phyloP scores from a whole-genome alignment of 2,329 filamentous ascomycete genomes.

The Diatrype stigma region DNA sequence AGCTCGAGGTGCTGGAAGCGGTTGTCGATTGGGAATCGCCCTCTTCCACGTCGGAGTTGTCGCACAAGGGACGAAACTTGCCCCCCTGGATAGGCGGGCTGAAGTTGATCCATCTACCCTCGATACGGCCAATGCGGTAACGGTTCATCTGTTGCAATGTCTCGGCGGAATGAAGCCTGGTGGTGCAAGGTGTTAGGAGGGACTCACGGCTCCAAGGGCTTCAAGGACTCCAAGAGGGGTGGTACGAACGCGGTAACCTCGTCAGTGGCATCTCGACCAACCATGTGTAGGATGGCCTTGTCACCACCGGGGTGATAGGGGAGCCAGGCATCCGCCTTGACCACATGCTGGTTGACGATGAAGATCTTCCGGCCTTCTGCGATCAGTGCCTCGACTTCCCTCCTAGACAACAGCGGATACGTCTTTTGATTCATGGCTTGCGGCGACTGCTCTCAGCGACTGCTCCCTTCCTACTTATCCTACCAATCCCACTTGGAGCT shows the following conservation, averaged over 20 bases:
- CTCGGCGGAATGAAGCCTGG: slow-evolving; percentile 76
- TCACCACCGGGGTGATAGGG: slow-evolving; percentile 89
- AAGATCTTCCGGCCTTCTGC: slow-evolving; percentile 75
- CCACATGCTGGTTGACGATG: slow-evolving; percentile 73
- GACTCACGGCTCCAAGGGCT: slow-evolving; percentile 4
- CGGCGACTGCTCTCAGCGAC: not conserved
- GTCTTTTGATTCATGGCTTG: slow-evolving; percentile 32
- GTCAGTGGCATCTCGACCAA: slow-evolving; percentile 89
- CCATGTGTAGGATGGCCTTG: slow-evolving; percentile 88
- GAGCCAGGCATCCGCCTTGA: slow-evolving; percentile 87
- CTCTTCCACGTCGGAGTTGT: slow-evolving; percentile 34
- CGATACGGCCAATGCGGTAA: slow-evolving; percentile 78
- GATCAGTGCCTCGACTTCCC: slow-evolving; percentile 76
- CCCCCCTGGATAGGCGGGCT: slow-evolving; percentile 89
- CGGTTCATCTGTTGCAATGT: slow-evolving; percentile 71
- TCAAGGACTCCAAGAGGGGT: slow-evolving; percentile 8
- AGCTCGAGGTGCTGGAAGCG: slow-evolving; percentile 49
- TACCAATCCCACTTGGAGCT: too few relatives aligned
- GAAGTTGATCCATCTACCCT: slow-evolving; percentile 84
- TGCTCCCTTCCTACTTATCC: not conserved
- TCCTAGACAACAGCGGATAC: slow-evolving; percentile 48
- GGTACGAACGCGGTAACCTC: slow-evolving; percentile 78
- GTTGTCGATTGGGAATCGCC: slow-evolving; percentile 16
- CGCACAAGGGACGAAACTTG: slow-evolving; percentile 53
- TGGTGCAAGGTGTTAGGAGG: slow-evolving; percentile 11